Base-by-base conservation (phyloP, 768 basidiomycete genomes). In the Leccinum subtestaceum region DNA sequence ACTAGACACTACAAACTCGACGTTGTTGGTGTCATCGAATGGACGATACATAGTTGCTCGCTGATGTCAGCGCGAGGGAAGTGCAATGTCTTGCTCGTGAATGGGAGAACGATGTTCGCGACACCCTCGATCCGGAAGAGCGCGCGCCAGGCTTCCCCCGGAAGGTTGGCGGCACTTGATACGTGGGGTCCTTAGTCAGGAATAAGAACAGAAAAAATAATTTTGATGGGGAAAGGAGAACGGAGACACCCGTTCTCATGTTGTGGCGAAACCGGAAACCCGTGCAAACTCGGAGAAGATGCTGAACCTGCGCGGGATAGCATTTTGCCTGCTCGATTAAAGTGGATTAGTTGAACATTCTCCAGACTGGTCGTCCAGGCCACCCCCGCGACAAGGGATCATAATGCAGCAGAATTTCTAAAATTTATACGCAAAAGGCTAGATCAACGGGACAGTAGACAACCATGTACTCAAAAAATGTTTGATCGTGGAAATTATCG, bases 1-100 rank as follows among this genome's bases (percentile, higher is more conserved):
- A 27, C 27, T 27, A 3, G 86, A 80, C 5, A 88, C 70, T 11
- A 91, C 73, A 59, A 85, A 65, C 46, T 57, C 53, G 56, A 63
- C 62, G 3, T 55, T 56, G 27, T 58, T 58, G 0, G 60, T 0
- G 63, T 64, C 19, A 61, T 27, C 27, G 27, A 27, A 27, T 27
- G 63, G 3, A 60, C 68, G 1, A 80, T 66, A 76, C 78, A 78
- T 6, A 66, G 15, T 2, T 72, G 64, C 3, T 53, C 21, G 10
- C 19, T 17, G 5, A 17, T 23, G 3, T 4, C 21, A 1, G 1
- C 48, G n/a, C 38, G 57, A 50, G 60, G 51, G 12, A 21, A 54
- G 47, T 21, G 70, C 63, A 27, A 27, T 27, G 27, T 8, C 59
- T 75, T 77, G 43, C 54, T 64, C 1, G 77, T 77, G 27, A 75